Base-by-base conservation (phyloP, 495 filamentous ascomycete genomes). In the Podospora conica region DNA sequence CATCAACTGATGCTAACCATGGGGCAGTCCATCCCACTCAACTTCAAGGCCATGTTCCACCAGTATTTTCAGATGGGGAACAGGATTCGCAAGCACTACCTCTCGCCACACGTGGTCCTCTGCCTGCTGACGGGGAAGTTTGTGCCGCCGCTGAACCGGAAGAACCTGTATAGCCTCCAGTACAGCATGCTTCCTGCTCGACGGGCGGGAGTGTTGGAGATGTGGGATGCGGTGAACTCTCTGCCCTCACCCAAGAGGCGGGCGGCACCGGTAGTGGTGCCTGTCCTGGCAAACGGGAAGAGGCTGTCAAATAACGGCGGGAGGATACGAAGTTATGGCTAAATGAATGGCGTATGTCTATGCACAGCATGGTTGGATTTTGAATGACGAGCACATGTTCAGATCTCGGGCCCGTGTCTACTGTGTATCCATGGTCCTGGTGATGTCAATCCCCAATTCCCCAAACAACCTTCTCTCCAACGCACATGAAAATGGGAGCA, bases 51-150 rank as follows among this genome's bases (percentile, higher is more conserved):
- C 27, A 97, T 97, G 90, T 97, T 98, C 76, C 86, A 95, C 68
- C 93, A 97, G 71, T 98, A 99, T 79, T 96, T 96, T 77, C 92
- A 97, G 73, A 90, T 98, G 62, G 92, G 90, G 58, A 86, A 91
- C 65, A 90, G 95, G 31, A 90, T 99, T 22, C 90, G 91, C 63
- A 96, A 96, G 72, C 95, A 99, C 76, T 99, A 99, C 76, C 81
- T 97, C 31, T 92, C 91, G 0, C 92, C 92, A 0, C 83, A 87
- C 18, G 96, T 99, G 21, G 85, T 97, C 60, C 84, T 95, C 61
- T 93, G 91, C 64, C 86, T 99, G 2, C 80, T 92, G 27, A 97
- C 92, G 1, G 95, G 95, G 66, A 90, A 88, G 59, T 96, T 97
- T 67, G 91, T 88, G 0, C 91, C 91, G 6, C 94, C 96, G 0